Conservation (phyloP, 495 filamentous ascomycete genomes). For the Neurospora discreta region DNA sequence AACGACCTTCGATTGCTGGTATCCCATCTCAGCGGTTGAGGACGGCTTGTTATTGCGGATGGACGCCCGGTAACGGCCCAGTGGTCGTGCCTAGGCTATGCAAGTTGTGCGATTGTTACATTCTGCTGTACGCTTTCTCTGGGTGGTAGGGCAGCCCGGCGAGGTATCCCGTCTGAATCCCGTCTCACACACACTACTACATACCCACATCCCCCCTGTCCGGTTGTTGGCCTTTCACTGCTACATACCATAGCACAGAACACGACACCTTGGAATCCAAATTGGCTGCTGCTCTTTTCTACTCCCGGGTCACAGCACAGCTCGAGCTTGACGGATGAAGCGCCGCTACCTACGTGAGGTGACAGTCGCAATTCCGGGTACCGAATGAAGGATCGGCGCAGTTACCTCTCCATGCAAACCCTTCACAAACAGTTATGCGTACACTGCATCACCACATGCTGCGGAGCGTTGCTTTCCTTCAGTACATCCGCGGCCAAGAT, state of each 20-base stretch:
- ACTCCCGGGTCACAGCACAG: not conserved
- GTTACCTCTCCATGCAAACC: not conserved
- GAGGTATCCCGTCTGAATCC: not conserved
- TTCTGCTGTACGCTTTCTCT: not conserved
- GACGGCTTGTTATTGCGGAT: not conserved
- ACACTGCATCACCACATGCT: not conserved
- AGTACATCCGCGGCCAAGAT: not conserved
- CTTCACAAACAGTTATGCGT: not conserved
- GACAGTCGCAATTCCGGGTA: slow-evolving; percentile 5
- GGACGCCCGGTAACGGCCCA: not conserved
- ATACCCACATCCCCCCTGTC: not conserved
- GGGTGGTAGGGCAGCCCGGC: not conserved
- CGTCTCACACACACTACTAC: not conserved
- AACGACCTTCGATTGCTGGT: not conserved
- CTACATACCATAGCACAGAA: not conserved
- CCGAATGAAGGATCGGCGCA: not conserved
- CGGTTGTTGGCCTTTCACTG: not conserved
- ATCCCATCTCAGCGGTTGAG: not conserved
- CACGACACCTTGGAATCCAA: not conserved
- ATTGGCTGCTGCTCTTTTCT: not conserved
- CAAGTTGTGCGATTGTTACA: not conserved
- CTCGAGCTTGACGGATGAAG: not conserved
- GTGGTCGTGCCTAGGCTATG: not conserved
- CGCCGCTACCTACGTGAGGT: not conserved
- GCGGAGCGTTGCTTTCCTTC: not conserved